These are phyloP conservation scores for Colletotrichum orchidophilum DNA, from an alignment of 2,329 filamentous ascomycete species.

Conservation along the genomic window DNA sequence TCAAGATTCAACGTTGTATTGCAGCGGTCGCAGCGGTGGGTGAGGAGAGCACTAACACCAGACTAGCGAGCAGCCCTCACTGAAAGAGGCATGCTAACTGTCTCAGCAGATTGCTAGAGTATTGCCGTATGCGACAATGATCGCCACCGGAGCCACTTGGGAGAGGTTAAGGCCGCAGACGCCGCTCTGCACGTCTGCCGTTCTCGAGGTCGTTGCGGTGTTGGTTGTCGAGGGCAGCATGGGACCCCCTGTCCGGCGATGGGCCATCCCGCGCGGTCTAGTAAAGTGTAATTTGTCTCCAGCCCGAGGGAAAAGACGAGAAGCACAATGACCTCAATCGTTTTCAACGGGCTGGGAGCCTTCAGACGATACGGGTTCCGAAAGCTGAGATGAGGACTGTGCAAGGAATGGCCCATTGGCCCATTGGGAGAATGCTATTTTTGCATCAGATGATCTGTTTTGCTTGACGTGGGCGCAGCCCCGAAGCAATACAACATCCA, in stretches of 20 bases:
- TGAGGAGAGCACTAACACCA: background rate
- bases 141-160: background rate
- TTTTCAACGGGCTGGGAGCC: background rate
- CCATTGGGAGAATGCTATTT: background rate
- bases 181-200: background rate
- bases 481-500: background rate
- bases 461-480: background rate
- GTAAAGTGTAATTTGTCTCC: background rate
- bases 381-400: background rate
- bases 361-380: background rate
- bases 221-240: background rate
- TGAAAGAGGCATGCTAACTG: background rate
- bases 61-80: background rate
- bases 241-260: background rate
- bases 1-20: background rate
- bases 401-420: background rate
- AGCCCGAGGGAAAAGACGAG: background rate
- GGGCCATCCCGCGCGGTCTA: background rate
- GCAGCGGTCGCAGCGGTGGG: background rate
- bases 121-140: background rate
- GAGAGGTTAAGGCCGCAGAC: background rate
- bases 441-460: slow-evolving; percentile 6
- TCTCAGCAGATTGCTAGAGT: background rate
- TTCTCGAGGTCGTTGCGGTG: background rate
- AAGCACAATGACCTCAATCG: background rate